A percentile compares a stretch with the other conserved stretches of the same genome.
These are phyloP conservation scores for Populus hybrid DNA, from an alignment of 441 rosid genomes.

Conservation along the genomic window DNA sequence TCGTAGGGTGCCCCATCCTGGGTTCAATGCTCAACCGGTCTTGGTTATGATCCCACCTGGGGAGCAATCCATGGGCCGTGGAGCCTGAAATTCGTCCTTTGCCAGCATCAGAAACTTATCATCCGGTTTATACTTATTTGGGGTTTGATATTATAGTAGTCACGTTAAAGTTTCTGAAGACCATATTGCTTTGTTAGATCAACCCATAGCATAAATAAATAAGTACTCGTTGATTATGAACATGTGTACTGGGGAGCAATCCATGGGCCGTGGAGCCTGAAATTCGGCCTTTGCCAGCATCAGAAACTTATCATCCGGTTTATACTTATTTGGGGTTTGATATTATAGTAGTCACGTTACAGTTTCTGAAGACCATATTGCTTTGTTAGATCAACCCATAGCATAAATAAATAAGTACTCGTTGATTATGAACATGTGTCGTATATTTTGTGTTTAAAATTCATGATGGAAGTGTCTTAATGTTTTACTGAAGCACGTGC, in stretches of 20 bases:
- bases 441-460: too few species aligned
- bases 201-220: background rate
- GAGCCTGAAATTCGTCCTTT: constrained; percentile 22
- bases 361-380: background rate
- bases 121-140: background rate
- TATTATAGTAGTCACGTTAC: background rate
- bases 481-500: too few species aligned
- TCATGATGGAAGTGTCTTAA: too few species aligned
- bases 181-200: background rate
- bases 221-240: background rate
- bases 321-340: background rate
- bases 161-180: background rate
- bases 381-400: background rate
- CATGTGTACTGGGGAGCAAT: constrained; percentile 43
- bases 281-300: background rate
- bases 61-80: constrained; percentile 79
- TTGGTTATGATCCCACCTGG: constrained; percentile 74
- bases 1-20: constrained; percentile 82
- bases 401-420: background rate
- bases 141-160: background rate
- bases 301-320: constrained; percentile 3
- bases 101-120: background rate
- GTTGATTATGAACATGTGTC: too few species aligned
- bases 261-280: constrained; percentile 66
- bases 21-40: constrained; percentile 68